Evolutionary conservation across 1,284 basidiomycete species (phyloP).

Genomic region (Ceratobasidium sp.): DNA sequence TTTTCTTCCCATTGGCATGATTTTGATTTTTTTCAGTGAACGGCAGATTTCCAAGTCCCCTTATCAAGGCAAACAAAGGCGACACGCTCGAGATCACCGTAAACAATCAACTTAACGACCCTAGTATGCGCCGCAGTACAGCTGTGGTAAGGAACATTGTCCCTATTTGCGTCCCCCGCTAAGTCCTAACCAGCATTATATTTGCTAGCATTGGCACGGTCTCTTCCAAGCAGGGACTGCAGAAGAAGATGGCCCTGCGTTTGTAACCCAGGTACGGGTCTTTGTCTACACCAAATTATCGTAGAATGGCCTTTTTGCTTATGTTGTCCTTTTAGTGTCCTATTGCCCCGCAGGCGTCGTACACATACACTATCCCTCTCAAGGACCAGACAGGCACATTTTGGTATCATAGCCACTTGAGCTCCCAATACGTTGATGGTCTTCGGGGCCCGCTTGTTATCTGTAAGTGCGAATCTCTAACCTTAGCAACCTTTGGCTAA

Average conservation of each 20-base stretch:
- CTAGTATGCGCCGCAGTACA: slow-evolving; percentile 54
- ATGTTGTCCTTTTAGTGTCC: slow-evolving; percentile 64
- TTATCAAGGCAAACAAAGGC: slow-evolving; percentile 51
- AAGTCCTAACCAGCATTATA: neutral
- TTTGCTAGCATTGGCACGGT: slow-evolving; percentile 67
- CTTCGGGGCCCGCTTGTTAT: slow-evolving; percentile 63
- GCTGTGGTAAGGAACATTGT: slow-evolving; percentile 52
- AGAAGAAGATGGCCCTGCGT: slow-evolving; percentile 60
- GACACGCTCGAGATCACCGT: slow-evolving; percentile 51
- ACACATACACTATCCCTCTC: slow-evolving; percentile 41
- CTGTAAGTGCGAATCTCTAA: slow-evolving; percentile 15
- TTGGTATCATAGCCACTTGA: slow-evolving; percentile 62
- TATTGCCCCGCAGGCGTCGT: slow-evolving; percentile 56
- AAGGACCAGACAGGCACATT: slow-evolving; percentile 56
- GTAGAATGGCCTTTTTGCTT: slow-evolving; percentile 30
- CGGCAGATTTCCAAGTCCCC: slow-evolving; percentile 51
- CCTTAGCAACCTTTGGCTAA: neutral
- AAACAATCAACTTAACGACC: slow-evolving; percentile 50
- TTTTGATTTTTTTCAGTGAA: slow-evolving; percentile 49
- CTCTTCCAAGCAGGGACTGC: slow-evolving; percentile 60
- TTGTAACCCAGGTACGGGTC: slow-evolving; percentile 28
- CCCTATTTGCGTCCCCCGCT: slow-evolving; percentile 1
- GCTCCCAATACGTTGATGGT: slow-evolving; percentile 59
- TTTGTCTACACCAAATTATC: slow-evolving; percentile 10
- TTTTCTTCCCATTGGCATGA: slow-evolving; percentile 26